Evolutionary conservation across 2,329 filamentous ascomycete species (phyloP).

Genomic region (Aspergillus aculeatinus): DNA sequence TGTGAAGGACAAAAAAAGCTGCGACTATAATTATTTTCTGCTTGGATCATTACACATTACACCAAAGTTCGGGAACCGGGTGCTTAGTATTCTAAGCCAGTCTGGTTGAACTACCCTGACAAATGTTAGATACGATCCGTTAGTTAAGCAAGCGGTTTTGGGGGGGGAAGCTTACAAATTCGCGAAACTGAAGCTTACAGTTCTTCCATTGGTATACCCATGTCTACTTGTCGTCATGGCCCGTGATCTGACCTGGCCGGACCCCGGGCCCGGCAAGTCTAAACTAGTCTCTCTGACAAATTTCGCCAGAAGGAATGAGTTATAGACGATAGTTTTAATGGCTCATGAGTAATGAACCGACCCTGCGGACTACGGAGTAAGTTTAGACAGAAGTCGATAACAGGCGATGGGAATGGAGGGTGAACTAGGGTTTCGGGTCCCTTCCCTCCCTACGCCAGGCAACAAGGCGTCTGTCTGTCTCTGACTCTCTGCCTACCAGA

Average conservation of each 20-base stretch:
- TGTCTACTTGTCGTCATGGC: not conserved
- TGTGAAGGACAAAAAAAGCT: not conserved
- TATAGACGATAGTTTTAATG: too few relatives aligned
- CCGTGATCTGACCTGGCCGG: not conserved
- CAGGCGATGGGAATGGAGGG: not conserved
- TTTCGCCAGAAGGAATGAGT: not conserved
- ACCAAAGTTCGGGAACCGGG: not conserved
- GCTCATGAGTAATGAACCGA: too few relatives aligned
- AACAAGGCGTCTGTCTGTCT: not conserved
- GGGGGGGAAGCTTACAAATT: not conserved
- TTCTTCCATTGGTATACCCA: not conserved
- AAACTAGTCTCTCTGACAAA: not conserved
- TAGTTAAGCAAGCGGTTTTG: not conserved
- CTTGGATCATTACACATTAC: not conserved
- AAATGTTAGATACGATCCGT: not conserved
- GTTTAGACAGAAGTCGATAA: not conserved
- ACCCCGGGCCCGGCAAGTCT: not conserved
- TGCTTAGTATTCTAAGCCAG: not conserved
- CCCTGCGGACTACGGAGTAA: not conserved
- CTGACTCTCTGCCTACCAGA: not conserved
- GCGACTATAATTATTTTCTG: not conserved
- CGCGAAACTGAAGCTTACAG: too few relatives aligned
- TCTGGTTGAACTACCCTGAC: not conserved
- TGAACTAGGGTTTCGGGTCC: not conserved
- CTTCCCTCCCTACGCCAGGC: not conserved